Conservation (phyloP, 2,329 filamentous ascomycete species). For the Botrytis medusae region DNA sequence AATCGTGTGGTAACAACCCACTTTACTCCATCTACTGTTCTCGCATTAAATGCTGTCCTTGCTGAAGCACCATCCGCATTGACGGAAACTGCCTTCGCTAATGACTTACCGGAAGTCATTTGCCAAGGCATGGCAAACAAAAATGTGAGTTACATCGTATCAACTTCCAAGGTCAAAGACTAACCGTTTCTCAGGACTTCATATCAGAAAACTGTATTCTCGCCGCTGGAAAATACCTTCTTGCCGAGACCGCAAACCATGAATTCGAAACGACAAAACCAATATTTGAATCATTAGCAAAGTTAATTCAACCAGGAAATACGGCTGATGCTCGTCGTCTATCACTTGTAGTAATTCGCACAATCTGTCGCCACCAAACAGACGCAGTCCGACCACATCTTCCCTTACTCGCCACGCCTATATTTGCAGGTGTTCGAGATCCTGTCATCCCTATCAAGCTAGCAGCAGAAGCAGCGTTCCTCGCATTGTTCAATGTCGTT, state of each 20-base stretch:
- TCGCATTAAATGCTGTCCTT: slow-evolving; percentile 86
- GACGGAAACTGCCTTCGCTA: slow-evolving; percentile 61
- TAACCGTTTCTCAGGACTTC: slow-evolving; percentile 57
- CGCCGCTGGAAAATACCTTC: slow-evolving; percentile 85
- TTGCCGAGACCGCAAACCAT: slow-evolving; percentile 64
- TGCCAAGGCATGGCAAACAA: slow-evolving; percentile 76
- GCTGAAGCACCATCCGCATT: slow-evolving; percentile 74
- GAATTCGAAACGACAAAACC: slow-evolving; percentile 75
- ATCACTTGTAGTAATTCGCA: slow-evolving; percentile 83
- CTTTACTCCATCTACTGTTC: slow-evolving; percentile 73
- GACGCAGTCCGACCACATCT: slow-evolving; percentile 82
- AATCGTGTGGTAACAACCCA: slow-evolving; percentile 77
- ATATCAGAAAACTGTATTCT: slow-evolving; percentile 86
- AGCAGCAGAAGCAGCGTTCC: slow-evolving; percentile 89
- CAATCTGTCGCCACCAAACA: slow-evolving; percentile 74
- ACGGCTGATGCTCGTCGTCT: slow-evolving; percentile 82
- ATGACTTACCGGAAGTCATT: slow-evolving; percentile 75
- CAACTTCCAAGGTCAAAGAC: not conserved
- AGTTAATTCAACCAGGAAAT: slow-evolving; percentile 72
- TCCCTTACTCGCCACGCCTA: slow-evolving; percentile 71
- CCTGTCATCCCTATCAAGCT: slow-evolving; percentile 93
- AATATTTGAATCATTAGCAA: slow-evolving; percentile 76
- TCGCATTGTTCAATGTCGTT: slow-evolving; percentile 85
- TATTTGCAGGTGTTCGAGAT: slow-evolving; percentile 90
- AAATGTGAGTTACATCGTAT: slow-evolving; percentile 57